A percentile compares a stretch with the other conserved stretches of the same genome.
Conservation (phyloP, 495 filamentous ascomycete species). For the Staphylotrichum tortipilum region DNA sequence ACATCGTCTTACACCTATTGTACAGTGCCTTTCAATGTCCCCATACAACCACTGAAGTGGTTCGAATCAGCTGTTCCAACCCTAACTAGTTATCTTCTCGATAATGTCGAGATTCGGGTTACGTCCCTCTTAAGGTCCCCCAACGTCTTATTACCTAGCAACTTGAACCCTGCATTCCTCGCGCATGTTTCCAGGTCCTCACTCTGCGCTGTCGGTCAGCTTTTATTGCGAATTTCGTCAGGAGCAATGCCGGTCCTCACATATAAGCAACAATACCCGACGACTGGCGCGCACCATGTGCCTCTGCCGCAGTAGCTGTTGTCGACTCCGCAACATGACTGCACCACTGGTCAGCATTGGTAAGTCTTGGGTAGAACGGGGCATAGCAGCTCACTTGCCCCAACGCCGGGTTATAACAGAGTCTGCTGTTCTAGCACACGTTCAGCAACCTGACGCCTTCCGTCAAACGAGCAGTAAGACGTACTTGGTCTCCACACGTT, state of each 20-base stretch:
- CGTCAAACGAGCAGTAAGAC: neutral
- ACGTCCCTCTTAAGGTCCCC: no score
- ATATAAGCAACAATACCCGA: constrained; percentile 34
- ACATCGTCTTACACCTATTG: no score
- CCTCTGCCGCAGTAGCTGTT: constrained; percentile 30
- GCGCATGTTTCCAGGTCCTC: constrained; percentile 32
- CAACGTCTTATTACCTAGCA: no score
- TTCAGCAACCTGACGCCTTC: neutral
- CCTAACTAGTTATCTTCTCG: no score
- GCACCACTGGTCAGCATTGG: neutral
- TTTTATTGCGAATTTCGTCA: neutral
- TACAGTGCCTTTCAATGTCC: no score
- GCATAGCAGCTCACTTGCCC: constrained; percentile 24
- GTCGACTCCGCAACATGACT: constrained; percentile 34
- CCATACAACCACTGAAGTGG: no score
- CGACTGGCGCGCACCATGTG: constrained; percentile 33
- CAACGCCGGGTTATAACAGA: constrained; percentile 29
- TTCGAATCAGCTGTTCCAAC: no score
- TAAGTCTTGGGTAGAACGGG: neutral
- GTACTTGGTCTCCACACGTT: constrained; percentile 25
- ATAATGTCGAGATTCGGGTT: no score
- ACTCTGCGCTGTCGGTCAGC: constrained; percentile 21
- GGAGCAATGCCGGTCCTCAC: constrained; percentile 13
- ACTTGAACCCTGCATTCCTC: constrained; percentile 25
- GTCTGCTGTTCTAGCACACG: constrained; percentile 14